Percentiles rank a stretch among this genome's conserved stretches.
Conservation (phyloP, 768 basidiomycete genomes). For the Termitomyces eurrhizus region DNA sequence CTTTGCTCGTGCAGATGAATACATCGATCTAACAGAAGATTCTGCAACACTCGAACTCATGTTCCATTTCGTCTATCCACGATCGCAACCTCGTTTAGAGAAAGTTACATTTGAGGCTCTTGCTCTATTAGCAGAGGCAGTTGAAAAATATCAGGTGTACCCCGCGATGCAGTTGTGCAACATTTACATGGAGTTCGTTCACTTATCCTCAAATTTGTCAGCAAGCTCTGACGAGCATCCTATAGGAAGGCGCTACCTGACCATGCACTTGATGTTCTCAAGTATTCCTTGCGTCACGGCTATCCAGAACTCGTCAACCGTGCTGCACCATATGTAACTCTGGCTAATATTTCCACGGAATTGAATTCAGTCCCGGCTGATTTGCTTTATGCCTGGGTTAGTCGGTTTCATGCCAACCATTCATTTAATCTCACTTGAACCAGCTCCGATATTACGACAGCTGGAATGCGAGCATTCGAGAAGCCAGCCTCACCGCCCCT, state of each 20-base stretch:
- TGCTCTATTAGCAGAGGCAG: slow-evolving; percentile 14
- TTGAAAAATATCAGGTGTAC: slow-evolving; percentile 19
- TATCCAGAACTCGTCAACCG: slow-evolving; percentile 12
- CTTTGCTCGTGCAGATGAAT: slow-evolving; percentile 3
- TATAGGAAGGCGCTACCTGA: slow-evolving; percentile 12
- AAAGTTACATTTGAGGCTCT: slow-evolving; percentile 8
- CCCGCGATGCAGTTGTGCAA: slow-evolving; percentile 19
- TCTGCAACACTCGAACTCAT: slow-evolving; percentile 14
- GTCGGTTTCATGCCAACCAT: neutral
- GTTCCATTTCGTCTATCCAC: slow-evolving; percentile 19
- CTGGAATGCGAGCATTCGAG: slow-evolving; percentile 12
- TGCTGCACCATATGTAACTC: slow-evolving; percentile 14
- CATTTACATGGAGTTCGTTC: slow-evolving; percentile 16
- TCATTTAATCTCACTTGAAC: neutral
- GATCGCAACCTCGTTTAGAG: slow-evolving; percentile 10
- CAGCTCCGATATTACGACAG: slow-evolving; percentile 13
- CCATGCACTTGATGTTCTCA: slow-evolving; percentile 13
- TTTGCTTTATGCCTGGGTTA: slow-evolving; percentile 13
- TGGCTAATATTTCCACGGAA: slow-evolving; percentile 3
- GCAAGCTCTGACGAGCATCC: neutral
- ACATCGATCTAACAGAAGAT: slow-evolving; percentile 14
- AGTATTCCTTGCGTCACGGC: slow-evolving; percentile 16
- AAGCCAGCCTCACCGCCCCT: slow-evolving; percentile 10
- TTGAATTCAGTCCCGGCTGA: slow-evolving; percentile 5
- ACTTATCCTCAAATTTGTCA: neutral